These are phyloP conservation scores for Sphagnum tenellum DNA, from an alignment of 225 moss, liverwort and hornwort species.

Conservation along the genomic window DNA sequence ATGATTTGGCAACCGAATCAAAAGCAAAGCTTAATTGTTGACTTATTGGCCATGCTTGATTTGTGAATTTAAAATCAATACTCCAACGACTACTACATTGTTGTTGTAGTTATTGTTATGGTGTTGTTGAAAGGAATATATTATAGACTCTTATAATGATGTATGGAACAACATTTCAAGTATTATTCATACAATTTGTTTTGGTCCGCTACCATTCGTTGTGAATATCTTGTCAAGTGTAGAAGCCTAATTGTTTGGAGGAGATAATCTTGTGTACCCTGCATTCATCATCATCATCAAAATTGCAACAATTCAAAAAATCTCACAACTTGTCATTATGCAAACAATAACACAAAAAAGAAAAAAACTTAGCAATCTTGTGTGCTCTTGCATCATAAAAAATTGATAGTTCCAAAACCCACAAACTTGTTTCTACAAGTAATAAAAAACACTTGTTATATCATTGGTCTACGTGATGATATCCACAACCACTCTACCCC, in stretches of 20 bases:
- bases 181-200: slow-evolving; percentile 24
- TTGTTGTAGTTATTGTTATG: no score
- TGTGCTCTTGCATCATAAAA: neutral
- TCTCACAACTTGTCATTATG: no score
- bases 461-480: neutral
- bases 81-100: no score
- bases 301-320: neutral
- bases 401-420: neutral
- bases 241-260: slow-evolving; percentile 30
- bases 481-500: slow-evolving; percentile 20
- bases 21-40: no score
- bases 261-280: slow-evolving; percentile 22
- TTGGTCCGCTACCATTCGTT: slow-evolving; percentile 23
- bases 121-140: no score
- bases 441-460: neutral
- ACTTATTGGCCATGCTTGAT: no score
- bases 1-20: no score
- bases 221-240: slow-evolving; percentile 43
- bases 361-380: neutral
- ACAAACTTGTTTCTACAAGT: neutral
- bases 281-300: neutral
- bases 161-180: neutral
- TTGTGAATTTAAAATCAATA: no score
- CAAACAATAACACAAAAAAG: no score
- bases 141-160: no score